phyloP scores from a whole-genome alignment of 805 yeast species.

The Saccharomycopsis malanga region DNA sequence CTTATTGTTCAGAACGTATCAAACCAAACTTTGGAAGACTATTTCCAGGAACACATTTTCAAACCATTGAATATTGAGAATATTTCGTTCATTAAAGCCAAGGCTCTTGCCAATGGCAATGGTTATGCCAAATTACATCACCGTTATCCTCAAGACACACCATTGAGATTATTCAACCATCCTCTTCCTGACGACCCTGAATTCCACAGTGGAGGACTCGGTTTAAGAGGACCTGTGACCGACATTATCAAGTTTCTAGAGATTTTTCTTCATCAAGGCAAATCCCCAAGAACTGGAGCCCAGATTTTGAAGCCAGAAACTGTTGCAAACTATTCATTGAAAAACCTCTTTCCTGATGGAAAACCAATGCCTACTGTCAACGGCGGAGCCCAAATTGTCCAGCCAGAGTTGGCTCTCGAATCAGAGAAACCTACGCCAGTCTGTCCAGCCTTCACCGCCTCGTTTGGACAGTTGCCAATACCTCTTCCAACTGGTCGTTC shows the following conservation, averaged over 20 bases:
- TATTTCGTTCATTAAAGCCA: slow-evolving; percentile 24
- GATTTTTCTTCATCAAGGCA: slow-evolving; percentile 35
- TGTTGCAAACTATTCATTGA: slow-evolving; percentile 27
- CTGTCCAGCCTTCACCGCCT: slow-evolving; percentile 26
- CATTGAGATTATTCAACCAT: slow-evolving; percentile 16
- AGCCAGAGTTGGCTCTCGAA: slow-evolving; percentile 20
- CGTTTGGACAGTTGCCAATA: slow-evolving; percentile 24
- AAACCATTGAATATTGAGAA: slow-evolving; percentile 28
- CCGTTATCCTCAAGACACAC: slow-evolving; percentile 24
- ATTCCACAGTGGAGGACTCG: slow-evolving; percentile 38
- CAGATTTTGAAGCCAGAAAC: slow-evolving; percentile 30
- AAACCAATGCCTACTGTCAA: slow-evolving; percentile 8
- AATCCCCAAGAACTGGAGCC: slow-evolving; percentile 29
- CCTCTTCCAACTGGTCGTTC: slow-evolving; percentile 32
- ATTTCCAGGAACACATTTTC: slow-evolving; percentile 26
- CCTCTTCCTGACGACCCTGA: slow-evolving; percentile 22
- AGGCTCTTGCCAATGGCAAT: slow-evolving; percentile 12
- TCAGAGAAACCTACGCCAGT: slow-evolving; percentile 20
- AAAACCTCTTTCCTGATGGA: slow-evolving; percentile 28
- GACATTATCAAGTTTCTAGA: slow-evolving; percentile 35
- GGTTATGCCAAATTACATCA: slow-evolving; percentile 25
- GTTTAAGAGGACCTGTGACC: slow-evolving; percentile 32
- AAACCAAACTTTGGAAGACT: slow-evolving; percentile 27
- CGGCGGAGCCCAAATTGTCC: slow-evolving; percentile 14
- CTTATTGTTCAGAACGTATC: slow-evolving; percentile 26